These are phyloP conservation scores for Tuber borchii DNA, from an alignment of 495 filamentous ascomycete species.

Conservation along the genomic window DNA sequence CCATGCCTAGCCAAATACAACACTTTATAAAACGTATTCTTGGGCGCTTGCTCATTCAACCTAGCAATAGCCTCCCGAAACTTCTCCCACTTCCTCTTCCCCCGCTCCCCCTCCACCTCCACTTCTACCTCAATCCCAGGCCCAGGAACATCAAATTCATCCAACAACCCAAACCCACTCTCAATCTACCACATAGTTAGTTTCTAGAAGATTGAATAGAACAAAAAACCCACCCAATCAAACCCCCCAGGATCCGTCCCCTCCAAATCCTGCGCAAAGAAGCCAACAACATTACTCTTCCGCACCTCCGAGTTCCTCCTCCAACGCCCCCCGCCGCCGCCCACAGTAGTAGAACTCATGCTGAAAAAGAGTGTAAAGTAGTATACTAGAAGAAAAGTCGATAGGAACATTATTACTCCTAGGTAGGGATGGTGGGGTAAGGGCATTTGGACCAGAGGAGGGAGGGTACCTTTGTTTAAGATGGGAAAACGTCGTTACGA, in stretches of 20 bases:
- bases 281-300: conserved; percentile 61
- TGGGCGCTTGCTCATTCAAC: conserved; percentile 50
- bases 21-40: conserved; percentile 58
- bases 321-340: background rate
- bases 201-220: background rate
- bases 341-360: conserved; percentile 2
- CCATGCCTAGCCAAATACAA: conserved; percentile 65
- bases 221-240: conserved; percentile 54
- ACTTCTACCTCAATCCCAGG: background rate
- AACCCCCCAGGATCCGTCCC: conserved; percentile 58
- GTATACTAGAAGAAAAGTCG: conserved; percentile 8
- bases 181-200: conserved; percentile 46
- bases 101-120: background rate
- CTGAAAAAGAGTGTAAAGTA: background rate
- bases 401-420: conserved; percentile 20
- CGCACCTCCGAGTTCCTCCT: conserved; percentile 46
- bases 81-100: conserved; percentile 56
- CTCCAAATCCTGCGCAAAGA: conserved; percentile 64
- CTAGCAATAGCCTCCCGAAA: conserved; percentile 54
- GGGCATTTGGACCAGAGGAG: background rate
- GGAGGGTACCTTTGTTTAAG: background rate
- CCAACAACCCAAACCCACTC: conserved; percentile 55
- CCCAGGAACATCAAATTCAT: conserved; percentile 21
- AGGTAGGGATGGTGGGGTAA: conserved; percentile 6
- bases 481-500: background rate